Percentiles rank a stretch among this genome's conserved stretches.
Conservation (phyloP, 2,329 filamentous ascomycete species). For the Leptographium flavum region DNA sequence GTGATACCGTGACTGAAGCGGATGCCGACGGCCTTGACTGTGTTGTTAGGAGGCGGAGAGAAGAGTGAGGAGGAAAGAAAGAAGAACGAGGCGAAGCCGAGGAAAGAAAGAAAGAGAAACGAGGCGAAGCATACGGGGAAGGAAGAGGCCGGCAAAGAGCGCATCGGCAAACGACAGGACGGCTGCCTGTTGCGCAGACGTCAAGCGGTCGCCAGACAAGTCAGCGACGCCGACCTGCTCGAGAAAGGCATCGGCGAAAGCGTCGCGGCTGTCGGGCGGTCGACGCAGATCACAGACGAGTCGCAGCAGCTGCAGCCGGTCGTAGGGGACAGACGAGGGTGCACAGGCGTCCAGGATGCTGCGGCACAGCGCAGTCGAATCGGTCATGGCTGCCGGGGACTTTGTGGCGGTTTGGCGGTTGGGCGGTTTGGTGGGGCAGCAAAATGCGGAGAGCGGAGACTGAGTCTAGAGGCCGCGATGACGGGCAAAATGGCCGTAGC, state of each 20-base stretch:
- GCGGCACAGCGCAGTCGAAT: not conserved
- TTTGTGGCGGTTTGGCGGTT: too few relatives aligned
- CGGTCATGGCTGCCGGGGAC: too few relatives aligned
- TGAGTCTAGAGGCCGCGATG: too few relatives aligned
- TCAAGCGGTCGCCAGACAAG: not conserved
- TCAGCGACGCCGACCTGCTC: not conserved
- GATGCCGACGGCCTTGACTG: not conserved
- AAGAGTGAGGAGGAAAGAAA: not conserved
- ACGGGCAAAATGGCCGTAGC: too few relatives aligned
- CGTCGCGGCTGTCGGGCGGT: not conserved
- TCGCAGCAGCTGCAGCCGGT: not conserved
- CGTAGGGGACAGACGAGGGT: not conserved
- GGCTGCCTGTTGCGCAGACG: not conserved
- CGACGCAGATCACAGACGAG: not conserved
- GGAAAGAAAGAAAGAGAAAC: not conserved
- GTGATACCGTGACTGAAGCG: not conserved
- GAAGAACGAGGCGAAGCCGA: not conserved
- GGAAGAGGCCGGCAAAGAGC: conserved; percentile 1
- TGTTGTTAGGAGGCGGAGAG: not conserved
- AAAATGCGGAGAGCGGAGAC: too few relatives aligned
- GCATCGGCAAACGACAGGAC: not conserved
- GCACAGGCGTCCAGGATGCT: not conserved
- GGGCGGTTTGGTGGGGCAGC: too few relatives aligned
- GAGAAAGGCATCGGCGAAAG: not conserved
- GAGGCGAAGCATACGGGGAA: not conserved